Evolutionary conservation across 352 stramenopile genomes (phyloP).

Genomic region (Phytophthora macrochlamydospora): DNA sequence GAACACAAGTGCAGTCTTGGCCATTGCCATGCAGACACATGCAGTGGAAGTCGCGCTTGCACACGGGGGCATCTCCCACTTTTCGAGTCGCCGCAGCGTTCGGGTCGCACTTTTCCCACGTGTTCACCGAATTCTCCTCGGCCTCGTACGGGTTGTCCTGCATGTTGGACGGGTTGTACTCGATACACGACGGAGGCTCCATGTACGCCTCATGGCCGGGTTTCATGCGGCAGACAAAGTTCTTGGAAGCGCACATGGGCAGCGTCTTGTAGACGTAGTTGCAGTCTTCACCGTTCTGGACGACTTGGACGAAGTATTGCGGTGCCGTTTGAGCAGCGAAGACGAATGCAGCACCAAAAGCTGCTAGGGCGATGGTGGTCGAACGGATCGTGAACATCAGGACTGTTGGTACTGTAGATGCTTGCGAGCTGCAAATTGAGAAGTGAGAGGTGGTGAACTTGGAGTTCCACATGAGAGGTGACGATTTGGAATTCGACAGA

Average conservation of each 20-base stretch:
- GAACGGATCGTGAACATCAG: neutral
- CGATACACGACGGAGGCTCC: conserved; percentile 35
- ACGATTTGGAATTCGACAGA: too few relatives aligned
- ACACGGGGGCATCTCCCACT: conserved; percentile 39
- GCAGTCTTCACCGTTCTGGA: conserved; percentile 36
- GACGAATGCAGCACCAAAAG: neutral
- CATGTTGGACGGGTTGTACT: conserved; percentile 39
- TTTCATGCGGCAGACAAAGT: conserved; percentile 58
- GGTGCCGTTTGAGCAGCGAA: neutral
- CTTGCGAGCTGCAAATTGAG: neutral
- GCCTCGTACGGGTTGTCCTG: conserved; percentile 40
- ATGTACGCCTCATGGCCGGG: conserved; percentile 42
- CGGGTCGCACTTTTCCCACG: conserved; percentile 43
- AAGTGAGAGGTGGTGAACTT: neutral
- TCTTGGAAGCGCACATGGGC: conserved; percentile 49
- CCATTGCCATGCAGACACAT: conserved; percentile 32
- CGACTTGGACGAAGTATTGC: conserved; percentile 39
- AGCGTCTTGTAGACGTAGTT: conserved; percentile 25
- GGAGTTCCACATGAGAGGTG: too few relatives aligned
- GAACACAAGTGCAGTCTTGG: conserved; percentile 38
- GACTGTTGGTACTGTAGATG: neutral
- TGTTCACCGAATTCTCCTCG: conserved; percentile 29
- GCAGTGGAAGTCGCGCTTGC: conserved; percentile 49
- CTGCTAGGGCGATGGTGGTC: neutral
- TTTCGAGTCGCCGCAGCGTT: conserved; percentile 23